phyloP scores from a whole-genome alignment of 2,329 filamentous ascomycete species.

The Nemania sp. region DNA sequence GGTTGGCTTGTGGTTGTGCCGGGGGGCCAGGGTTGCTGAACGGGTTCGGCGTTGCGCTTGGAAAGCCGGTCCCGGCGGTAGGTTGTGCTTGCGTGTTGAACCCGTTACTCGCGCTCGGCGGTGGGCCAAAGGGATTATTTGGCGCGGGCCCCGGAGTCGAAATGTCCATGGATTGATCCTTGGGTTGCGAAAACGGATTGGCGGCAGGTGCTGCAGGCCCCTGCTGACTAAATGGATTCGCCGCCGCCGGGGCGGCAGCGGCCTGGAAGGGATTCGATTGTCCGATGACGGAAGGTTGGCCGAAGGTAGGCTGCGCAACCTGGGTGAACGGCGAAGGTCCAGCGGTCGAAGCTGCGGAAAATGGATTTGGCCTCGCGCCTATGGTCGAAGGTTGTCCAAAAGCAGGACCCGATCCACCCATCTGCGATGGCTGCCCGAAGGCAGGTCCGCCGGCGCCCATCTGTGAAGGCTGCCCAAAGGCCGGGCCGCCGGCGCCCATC shows the following conservation, averaged over 20 bases:
- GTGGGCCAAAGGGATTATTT: slow-evolving; percentile 37
- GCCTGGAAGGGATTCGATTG: slow-evolving; percentile 39
- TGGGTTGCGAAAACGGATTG: slow-evolving; percentile 40
- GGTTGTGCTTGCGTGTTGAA: slow-evolving; percentile 26
- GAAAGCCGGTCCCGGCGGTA: slow-evolving; percentile 36
- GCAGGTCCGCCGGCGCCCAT: slow-evolving; percentile 37
- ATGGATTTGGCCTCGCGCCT: slow-evolving; percentile 40
- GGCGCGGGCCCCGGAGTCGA: slow-evolving; percentile 30
- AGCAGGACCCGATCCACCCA: slow-evolving; percentile 38
- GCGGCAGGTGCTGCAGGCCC: not conserved
- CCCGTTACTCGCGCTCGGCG: slow-evolving; percentile 11
- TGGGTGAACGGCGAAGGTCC: slow-evolving; percentile 41
- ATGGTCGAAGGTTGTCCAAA: slow-evolving; percentile 45
- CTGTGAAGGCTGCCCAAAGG: slow-evolving; percentile 49
- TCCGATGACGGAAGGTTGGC: slow-evolving; percentile 44
- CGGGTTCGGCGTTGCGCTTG: slow-evolving; percentile 28
- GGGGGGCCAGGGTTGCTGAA: slow-evolving; percentile 22
- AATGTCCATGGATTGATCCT: slow-evolving; percentile 37
- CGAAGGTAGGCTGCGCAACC: slow-evolving; percentile 43
- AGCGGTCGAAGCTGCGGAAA: slow-evolving; percentile 26
- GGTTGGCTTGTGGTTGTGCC: slow-evolving; percentile 11
- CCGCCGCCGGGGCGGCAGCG: slow-evolving; percentile 23
- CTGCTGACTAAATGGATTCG: slow-evolving; percentile 22
- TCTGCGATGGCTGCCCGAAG: slow-evolving; percentile 41
- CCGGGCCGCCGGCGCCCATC: slow-evolving; percentile 25